Evolutionary conservation across 78 protist genomes (phyloP), one percentile per base, ranked within the genome.

Genomic region (Dictyostelium firmibasis): DNA sequence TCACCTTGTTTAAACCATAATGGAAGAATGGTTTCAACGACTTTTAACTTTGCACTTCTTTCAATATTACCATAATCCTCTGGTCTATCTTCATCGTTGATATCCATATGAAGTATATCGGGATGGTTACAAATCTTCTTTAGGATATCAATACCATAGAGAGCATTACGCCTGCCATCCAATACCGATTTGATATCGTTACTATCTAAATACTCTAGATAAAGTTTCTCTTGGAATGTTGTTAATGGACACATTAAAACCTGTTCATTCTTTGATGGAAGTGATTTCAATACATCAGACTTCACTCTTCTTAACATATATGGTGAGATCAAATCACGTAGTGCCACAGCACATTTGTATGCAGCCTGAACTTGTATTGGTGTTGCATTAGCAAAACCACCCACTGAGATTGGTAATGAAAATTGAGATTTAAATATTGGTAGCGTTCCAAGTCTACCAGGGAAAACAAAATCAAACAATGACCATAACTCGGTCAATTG

Each of bases 51-150:
- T 8, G 98, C 98, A 3, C 97, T 87, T 41, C 94, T 25, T 27
- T 86, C 87, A 16, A 43, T 27, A 27, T 91, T 79, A 6, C 96
- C 92, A 77, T 85, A 88, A 36, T 91, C 97, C 20, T 85, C 75
- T 16, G 93, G 95, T 20, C 78, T 25, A 6, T 83, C 96, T 69
- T 67, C 47, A 60, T 78, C 93, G 11, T 79, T 38, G 13, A 10
- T 20, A 18, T 94, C 85, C 7, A 27, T 74, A 47, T 86, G 91
- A 29, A 89, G 67, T 13, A 99, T 88, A 43, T 97, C 97, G 0
- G 99, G 99, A 72, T 99, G 99, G 83, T 98, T 99, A 89, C 99
- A 98, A 16, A 99, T 91, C 95, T 98, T 98, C 11, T 98, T 96
- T 43, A 99, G 89, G 8, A 84, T 25, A 47, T 84, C 94, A 47